Evolutionary conservation across 345 rosid genomes (phyloP).

Genomic region (Kernera saxatilis): DNA sequence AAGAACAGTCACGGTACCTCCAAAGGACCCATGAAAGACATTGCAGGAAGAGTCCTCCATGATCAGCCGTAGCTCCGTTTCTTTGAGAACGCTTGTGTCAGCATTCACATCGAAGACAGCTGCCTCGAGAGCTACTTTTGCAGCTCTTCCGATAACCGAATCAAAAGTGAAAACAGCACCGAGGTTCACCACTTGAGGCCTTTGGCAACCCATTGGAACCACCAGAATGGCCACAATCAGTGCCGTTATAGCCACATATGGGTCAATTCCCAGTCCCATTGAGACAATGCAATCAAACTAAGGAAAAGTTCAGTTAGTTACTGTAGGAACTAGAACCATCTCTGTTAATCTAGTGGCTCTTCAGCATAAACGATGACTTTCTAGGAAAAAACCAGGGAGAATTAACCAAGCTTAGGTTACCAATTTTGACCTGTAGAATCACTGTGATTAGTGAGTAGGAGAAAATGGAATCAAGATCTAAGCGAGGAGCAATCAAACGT

Average conservation of each 20-base stretch:
- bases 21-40: slow-evolving; percentile 63
- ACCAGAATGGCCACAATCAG: slow-evolving; percentile 23
- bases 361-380: not conserved
- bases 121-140: slow-evolving; percentile 62
- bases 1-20: slow-evolving; percentile 38
- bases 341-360: not conserved
- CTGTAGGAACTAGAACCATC: slow-evolving; percentile 1
- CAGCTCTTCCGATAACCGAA: slow-evolving; percentile 76
- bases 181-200: slow-evolving; percentile 50
- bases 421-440: not conserved
- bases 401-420: not conserved
- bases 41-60: slow-evolving; percentile 51
- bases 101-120: slow-evolving; percentile 61
- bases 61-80: slow-evolving; percentile 40
- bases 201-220: slow-evolving; percentile 31
- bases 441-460: not conserved
- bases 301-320: not conserved
- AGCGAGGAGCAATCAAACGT: not conserved
- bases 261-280: slow-evolving; percentile 18
- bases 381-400: not conserved
- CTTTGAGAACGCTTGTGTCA: slow-evolving; percentile 45
- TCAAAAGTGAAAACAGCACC: slow-evolving; percentile 69
- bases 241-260: not conserved
- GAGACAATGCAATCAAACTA: not conserved
- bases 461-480: slow-evolving; percentile 7